These are phyloP conservation scores for Pistacia integerrima DNA, from an alignment of 345 rosid genomes.

Conservation along the genomic window DNA sequence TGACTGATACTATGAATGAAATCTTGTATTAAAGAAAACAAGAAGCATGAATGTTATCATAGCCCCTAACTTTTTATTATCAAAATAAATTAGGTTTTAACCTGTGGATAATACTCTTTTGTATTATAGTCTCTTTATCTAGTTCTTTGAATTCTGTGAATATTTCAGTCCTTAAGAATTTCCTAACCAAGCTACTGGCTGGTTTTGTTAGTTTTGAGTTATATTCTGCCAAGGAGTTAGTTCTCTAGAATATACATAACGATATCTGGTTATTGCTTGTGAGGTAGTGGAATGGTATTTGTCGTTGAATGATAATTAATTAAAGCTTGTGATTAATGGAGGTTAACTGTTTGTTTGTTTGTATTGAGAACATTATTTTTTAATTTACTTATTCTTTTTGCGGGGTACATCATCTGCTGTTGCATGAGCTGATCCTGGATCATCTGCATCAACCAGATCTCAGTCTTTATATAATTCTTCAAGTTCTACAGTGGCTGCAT, in stretches of 20 bases:
- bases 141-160: neutral
- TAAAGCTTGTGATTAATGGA: neutral
- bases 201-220: neutral
- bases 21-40: too few relatives aligned
- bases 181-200: neutral
- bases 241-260: neutral
- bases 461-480: conserved; percentile 41
- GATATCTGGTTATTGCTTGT: conserved; percentile 4
- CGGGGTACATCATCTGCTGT: conserved; percentile 37
- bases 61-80: neutral
- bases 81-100: neutral
- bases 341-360: neutral
- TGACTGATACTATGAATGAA: too few relatives aligned
- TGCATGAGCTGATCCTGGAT: conserved; percentile 38
- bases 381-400: conserved; percentile 23
- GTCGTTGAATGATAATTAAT: neutral
- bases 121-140: neutral
- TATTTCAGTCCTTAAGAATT: neutral
- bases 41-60: too few relatives aligned
- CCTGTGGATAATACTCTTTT: neutral
- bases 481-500: conserved; percentile 29
- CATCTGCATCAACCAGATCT: conserved; percentile 36
- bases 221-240: neutral
- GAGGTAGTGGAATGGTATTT: neutral
- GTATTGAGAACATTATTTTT: neutral